phyloP scores from a whole-genome alignment of 176 grass and related monocot species.

The Hsuehochloa calcarea region DNA sequence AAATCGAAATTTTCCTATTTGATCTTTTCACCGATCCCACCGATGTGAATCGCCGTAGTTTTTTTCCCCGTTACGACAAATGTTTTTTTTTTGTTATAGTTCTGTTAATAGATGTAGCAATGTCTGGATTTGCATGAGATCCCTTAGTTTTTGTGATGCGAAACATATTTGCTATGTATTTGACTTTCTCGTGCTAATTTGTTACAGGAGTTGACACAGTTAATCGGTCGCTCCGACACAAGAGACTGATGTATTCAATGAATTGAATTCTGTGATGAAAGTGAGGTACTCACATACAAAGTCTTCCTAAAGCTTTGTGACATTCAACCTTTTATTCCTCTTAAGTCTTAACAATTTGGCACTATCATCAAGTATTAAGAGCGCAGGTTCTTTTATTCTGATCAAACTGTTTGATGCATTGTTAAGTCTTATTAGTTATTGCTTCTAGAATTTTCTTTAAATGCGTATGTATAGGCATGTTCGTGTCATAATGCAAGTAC shows the following conservation, averaged over 20 bases:
- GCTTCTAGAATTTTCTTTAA: conserved; percentile 16
- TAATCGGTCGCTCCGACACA: conserved; percentile 35
- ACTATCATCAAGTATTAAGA: conserved; percentile 19
- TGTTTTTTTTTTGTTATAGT: not conserved
- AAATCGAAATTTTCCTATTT: no score
- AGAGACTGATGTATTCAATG: conserved; percentile 43
- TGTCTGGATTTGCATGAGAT: not conserved
- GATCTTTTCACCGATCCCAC: no score
- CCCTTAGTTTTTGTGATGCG: not conserved
- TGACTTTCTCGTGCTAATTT: conserved; percentile 30
- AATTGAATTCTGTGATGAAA: conserved; percentile 68
- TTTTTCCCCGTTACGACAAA: no score
- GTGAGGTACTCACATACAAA: conserved; percentile 52
- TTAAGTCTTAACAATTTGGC: not conserved
- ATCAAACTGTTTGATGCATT: conserved; percentile 20
- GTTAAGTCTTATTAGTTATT: not conserved
- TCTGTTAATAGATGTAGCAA: conserved; percentile 7
- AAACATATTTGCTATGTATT: conserved; percentile 21
- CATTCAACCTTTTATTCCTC: not conserved
- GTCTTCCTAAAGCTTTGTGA: conserved; percentile 15
- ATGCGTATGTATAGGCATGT: conserved; percentile 1
- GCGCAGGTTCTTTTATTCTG: not conserved
- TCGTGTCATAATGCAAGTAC: not conserved
- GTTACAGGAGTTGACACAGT: conserved; percentile 49
- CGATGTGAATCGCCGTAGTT: no score